Conservation (phyloP, 208 protist genomes). For the Wallacemonas sp. region DNA sequence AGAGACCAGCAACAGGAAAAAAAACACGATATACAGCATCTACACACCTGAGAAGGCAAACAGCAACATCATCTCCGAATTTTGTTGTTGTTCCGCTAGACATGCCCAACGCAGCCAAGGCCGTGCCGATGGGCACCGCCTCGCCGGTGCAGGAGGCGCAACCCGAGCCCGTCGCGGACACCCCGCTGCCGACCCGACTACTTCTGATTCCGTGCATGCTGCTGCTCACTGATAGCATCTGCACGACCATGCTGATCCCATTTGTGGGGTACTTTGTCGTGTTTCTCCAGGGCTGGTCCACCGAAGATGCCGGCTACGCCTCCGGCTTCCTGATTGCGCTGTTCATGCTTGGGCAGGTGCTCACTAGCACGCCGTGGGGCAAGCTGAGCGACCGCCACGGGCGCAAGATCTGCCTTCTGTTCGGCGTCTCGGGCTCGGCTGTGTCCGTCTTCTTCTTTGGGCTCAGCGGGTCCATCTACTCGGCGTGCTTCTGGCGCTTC, state of each 20-base stretch:
- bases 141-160: too few species aligned
- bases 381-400: slow-evolving; percentile 45
- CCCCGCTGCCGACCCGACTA: slow-evolving; percentile 5
- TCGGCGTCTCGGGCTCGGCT: slow-evolving; percentile 34
- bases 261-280: slow-evolving; percentile 55
- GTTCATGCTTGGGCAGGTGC: slow-evolving; percentile 62
- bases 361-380: slow-evolving; percentile 45
- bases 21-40: too few species aligned
- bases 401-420: slow-evolving; percentile 33
- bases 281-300: slow-evolving; percentile 29
- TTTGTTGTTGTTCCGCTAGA: too few species aligned
- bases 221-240: slow-evolving; percentile 60
- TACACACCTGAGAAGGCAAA: too few species aligned
- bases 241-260: slow-evolving; percentile 56
- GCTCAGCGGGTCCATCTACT: slow-evolving; percentile 39
- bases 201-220: slow-evolving; percentile 16
- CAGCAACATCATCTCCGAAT: too few species aligned
- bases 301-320: slow-evolving; percentile 48
- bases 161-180: background rate
- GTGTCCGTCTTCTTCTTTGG: slow-evolving; percentile 47
- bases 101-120: background rate
- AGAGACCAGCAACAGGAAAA: too few species aligned
- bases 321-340: slow-evolving; percentile 48
- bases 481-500: slow-evolving; percentile 69
- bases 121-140: too few species aligned